Evolutionary conservation across 495 filamentous ascomycete genomes (phyloP), one percentile per base, ranked within the genome.

Genomic region (Penicillium ochrochloron): DNA sequence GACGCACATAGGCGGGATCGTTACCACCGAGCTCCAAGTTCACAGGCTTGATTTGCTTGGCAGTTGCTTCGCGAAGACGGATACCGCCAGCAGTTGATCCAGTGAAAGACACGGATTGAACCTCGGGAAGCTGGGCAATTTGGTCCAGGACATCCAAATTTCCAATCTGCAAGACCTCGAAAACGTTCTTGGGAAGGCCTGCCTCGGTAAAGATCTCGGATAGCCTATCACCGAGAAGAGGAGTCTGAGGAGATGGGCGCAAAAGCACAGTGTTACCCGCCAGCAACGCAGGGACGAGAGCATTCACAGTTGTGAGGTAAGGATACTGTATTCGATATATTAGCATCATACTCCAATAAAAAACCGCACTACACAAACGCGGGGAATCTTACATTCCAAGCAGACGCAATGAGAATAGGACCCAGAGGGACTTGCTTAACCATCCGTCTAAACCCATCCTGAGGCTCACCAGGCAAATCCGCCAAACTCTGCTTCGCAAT

Each of bases 1-100:
- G 81, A 53, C 93, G 84, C 31, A 97, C 85, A 67, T 97, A 97
- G 10, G 94, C 94, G 3, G 94, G 90, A 71, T 98, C 94, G 56
- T 98, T 98, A 27, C 94, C 94, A 37, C 94, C 94, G 7, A 98
- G 87, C 70, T 98, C 94, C 10, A 98, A 86, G 8, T 92, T 89
- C 15, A 97, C 89, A 39, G 91, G 88, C 61, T 95, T 86, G 44
- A 97, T 82, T 44, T 93, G 84, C 58, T 90, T 87, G 5, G 91
- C 85, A 17, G 93, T 93, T 11, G 93, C 92, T 65, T 87, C 85
- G 69, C 95, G 92, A 19, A 98, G 87, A 4, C 89, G 83, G 25
- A 97, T 77, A 5, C 94, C 94, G 31, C 93, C 92, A 19, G 88
- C 86, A 0, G 96, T 92, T 7, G 94, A 97, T 3, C 94, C 94